phyloP scores from a whole-genome alignment of 441 rosid species.

The Gossypium gossypioides region DNA sequence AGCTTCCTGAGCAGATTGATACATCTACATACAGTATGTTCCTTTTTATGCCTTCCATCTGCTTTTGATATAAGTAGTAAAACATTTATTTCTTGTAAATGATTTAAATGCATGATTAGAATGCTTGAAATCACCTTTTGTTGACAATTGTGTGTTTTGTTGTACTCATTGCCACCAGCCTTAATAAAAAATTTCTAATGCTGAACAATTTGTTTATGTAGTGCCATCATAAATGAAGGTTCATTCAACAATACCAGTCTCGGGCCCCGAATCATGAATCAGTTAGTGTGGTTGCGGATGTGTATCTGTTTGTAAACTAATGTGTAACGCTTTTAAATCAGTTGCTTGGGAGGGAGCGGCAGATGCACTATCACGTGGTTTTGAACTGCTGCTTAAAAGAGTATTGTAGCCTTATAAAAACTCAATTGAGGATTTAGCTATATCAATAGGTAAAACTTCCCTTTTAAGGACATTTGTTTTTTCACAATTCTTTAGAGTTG shows the following conservation, averaged over 20 bases:
- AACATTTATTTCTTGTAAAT: neutral
- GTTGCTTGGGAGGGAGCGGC: neutral
- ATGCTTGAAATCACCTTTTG: neutral
- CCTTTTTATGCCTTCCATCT: neutral
- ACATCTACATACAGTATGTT: conserved; percentile 86
- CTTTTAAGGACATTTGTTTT: neutral
- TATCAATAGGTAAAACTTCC: neutral
- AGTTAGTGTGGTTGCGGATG: neutral
- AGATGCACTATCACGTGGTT: neutral
- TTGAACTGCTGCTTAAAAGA: neutral
- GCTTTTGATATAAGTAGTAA: neutral
- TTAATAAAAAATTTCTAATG: neutral
- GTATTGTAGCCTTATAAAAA: neutral
- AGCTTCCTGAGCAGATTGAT: conserved; percentile 95
- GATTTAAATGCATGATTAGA: neutral
- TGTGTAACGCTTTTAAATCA: neutral
- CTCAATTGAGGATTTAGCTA: neutral
- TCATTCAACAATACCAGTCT: neutral
- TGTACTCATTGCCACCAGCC: neutral
- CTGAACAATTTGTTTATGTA: conserved; percentile 17
- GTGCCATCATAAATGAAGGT: conserved; percentile 32
- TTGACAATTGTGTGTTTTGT: neutral
- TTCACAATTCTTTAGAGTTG: neutral
- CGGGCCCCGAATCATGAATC: neutral
- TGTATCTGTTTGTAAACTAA: neutral